A percentile compares a stretch with the other conserved stretches of the same genome.
Evolutionary conservation across 140 eudicot species (phyloP).

Genomic region (Cichorium intybus): DNA sequence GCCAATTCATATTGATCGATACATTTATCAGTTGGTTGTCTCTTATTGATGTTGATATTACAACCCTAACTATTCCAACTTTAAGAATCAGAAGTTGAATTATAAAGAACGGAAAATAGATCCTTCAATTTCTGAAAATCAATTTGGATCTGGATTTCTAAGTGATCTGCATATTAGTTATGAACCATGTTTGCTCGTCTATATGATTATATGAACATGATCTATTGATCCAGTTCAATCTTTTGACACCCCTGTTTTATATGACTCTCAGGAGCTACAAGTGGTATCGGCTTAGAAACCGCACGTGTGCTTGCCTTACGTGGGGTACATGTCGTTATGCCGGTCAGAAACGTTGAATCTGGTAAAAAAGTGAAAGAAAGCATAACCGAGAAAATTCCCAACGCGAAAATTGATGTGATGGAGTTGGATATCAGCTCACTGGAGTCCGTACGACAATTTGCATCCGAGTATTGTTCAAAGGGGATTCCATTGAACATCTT

Average conservation of each 20-base stretch:
- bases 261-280: conserved; percentile 56
- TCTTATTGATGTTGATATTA: not conserved
- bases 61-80: not conserved
- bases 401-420: conserved; percentile 76
- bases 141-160: too few species aligned
- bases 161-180: not conserved
- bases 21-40: not conserved
- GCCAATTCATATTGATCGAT: not conserved
- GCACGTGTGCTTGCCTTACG: conserved; percentile 62
- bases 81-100: not conserved
- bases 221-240: not conserved
- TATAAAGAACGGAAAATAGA: not conserved
- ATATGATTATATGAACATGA: not conserved
- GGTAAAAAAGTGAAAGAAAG: conserved; percentile 54
- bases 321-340: conserved; percentile 75
- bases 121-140: too few species aligned
- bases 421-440: conserved; percentile 70
- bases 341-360: conserved; percentile 63
- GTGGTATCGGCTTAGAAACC: conserved; percentile 72
- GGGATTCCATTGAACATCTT: conserved; percentile 71
- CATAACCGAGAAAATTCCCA: conserved; percentile 44
- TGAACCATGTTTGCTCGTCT: not conserved
- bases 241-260: not conserved
- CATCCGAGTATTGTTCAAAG: conserved; percentile 56
- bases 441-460: conserved; percentile 53